phyloP scores from a whole-genome alignment of 257 asterid genomes.

The Nicotiana otophora region DNA sequence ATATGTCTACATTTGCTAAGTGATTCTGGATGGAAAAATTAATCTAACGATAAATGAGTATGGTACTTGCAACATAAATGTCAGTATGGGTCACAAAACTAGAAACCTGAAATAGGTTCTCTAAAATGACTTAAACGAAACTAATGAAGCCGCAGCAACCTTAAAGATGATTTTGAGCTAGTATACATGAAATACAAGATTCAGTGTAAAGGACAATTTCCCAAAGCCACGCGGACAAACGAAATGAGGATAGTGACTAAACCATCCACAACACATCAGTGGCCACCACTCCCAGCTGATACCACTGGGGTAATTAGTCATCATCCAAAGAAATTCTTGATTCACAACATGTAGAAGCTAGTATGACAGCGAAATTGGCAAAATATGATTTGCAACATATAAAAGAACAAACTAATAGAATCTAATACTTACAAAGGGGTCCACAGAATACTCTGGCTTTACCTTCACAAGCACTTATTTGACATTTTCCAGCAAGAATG shows the following conservation, averaged over 20 bases:
- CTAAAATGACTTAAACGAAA: not conserved
- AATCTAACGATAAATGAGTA: not conserved
- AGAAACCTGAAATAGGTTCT: not conserved
- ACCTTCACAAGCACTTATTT: conserved; percentile 41
- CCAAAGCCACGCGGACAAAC: not conserved
- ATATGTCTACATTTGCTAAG: not conserved
- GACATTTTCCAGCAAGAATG: conserved; percentile 72
- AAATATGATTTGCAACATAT: not conserved
- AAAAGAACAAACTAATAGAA: not conserved
- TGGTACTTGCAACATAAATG: not conserved
- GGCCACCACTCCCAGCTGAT: not conserved
- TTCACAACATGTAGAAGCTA: not conserved
- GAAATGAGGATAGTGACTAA: not conserved
- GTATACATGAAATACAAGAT: not conserved
- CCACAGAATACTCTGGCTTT: conserved; percentile 41
- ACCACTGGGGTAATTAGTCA: not conserved
- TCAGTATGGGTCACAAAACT: not conserved
- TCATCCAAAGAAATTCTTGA: not conserved
- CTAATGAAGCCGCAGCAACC: not conserved
- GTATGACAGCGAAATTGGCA: not conserved
- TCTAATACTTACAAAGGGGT: conserved; percentile 46
- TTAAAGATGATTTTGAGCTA: not conserved
- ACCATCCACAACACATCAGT: not conserved
- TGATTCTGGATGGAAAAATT: not conserved
- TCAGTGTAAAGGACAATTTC: not conserved